Evolutionary conservation across 768 basidiomycete genomes (phyloP).

Genomic region (Wakefieldia striispora): DNA sequence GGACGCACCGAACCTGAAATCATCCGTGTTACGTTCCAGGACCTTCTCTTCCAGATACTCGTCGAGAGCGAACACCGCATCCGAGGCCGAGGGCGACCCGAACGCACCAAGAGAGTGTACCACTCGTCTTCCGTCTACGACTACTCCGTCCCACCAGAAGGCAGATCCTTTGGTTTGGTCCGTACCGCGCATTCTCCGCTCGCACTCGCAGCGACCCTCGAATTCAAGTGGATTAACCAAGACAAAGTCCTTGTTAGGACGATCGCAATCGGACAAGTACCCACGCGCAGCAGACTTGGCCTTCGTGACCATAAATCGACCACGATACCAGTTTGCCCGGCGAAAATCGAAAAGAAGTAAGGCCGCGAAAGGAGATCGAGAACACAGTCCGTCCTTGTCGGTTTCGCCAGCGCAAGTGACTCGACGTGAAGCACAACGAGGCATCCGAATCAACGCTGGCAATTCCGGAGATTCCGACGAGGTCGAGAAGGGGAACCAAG

Average conservation of each 20-base stretch:
- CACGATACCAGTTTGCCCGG: constrained; percentile 18
- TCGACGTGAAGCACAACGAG: background rate
- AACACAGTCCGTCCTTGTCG: background rate
- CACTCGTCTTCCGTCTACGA: constrained; percentile 25
- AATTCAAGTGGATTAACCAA: background rate
- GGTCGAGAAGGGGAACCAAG: constrained; percentile 5
- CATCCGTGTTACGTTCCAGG: constrained; percentile 13
- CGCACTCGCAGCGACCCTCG: constrained; percentile 22
- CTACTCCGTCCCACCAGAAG: constrained; percentile 14
- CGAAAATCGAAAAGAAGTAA: constrained; percentile 10
- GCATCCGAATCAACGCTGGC: background rate
- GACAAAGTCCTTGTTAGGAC: constrained; percentile 8
- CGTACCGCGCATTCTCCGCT: constrained; percentile 24
- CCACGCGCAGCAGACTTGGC: constrained; percentile 18
- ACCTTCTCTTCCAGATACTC: constrained; percentile 2
- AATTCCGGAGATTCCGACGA: background rate
- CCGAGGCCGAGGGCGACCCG: background rate
- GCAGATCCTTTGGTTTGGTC: constrained; percentile 3
- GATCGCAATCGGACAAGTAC: constrained; percentile 27
- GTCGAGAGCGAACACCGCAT: background rate
- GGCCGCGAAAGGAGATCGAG: background rate
- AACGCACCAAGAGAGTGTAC: constrained; percentile 13
- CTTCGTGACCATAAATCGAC: constrained; percentile 22
- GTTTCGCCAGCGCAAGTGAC: background rate
- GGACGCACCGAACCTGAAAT: background rate